Base-by-base conservation (phyloP, 1,284 basidiomycete genomes). In the Paramarasmius palmivorus region DNA sequence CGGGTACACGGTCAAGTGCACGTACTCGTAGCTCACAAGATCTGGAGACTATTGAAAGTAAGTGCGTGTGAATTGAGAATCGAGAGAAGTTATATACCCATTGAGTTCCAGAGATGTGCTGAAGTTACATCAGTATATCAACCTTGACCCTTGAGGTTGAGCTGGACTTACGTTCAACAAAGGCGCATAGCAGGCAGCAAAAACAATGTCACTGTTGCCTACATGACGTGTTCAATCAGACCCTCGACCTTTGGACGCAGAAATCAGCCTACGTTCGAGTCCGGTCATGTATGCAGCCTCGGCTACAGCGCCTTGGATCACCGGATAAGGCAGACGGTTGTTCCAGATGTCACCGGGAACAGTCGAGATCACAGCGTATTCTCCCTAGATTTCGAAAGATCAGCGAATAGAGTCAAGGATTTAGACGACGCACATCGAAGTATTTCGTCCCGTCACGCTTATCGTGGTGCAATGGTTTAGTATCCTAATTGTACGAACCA, bases 251-350 rank as follows among this genome's bases (percentile, higher is more conserved):
- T n/a, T n/a, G n/a, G n/a, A n/a, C n/a, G n/a, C n/a, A n/a, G n/a
- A n/a, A n/a, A n/a, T n/a, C n/a, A n/a, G n/a, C n/a, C n/a, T n/a
- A 53, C 78, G 73, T 66, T 91, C 88, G 3, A 89, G 65, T 2
- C 85, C 86, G 2, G 83, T 87, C 82, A 89, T 88, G 65, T 83
- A 90, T 0, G 83, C 83, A 2, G 84, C 87, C 65, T 90, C 88
- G 17, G 71, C 72, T 9, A 70, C 65, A 12, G 74, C 57, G 53
- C 71, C 74, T 76, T n/a, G 42, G 38, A 50, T 50, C n/a, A n/a
- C 36, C 26, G 15, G 49, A n/a, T n/a, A n/a, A n/a, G 19, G 9
- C 8, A 49, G 39, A n/a, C 22, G 37, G 9, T 35, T 0, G 73
- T 65, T 7, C 79, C 80, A 89, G 19, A 83, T 58, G 59, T 85